Conservation (phyloP, 371 early-diverging fungal genomes). For the Lichtheimia corymbifera region DNA sequence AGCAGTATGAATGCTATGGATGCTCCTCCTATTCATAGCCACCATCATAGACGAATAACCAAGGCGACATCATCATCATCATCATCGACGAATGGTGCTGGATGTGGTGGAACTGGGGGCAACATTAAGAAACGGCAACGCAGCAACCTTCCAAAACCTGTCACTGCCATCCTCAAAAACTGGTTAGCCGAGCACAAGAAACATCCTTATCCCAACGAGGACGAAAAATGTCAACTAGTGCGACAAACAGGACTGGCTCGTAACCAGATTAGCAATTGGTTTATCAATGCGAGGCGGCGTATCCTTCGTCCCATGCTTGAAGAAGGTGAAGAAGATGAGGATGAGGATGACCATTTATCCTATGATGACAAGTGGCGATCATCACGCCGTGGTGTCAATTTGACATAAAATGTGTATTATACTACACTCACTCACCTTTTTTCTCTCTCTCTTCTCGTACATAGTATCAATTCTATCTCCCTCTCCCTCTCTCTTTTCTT, state of each 20-base stretch:
- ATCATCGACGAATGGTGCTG: neutral
- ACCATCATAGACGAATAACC: neutral
- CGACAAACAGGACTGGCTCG: conserved; percentile 65
- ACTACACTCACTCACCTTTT: too few species aligned
- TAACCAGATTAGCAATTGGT: conserved; percentile 36
- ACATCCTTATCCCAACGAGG: conserved; percentile 84
- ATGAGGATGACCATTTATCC: neutral
- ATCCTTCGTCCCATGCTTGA: conserved; percentile 50
- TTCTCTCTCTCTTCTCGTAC: too few species aligned
- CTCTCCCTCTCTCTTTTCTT: neutral
- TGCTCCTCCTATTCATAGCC: neutral
- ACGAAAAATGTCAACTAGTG: conserved; percentile 68
- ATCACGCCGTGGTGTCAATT: neutral
- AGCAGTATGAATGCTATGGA: neutral
- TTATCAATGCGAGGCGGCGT: conserved; percentile 81
- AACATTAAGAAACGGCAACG: conserved; percentile 47
- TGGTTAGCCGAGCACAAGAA: conserved; percentile 77
- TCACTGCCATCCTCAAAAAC: conserved; percentile 64
- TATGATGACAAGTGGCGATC: neutral
- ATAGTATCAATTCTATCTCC: neutral
- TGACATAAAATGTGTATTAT: neutral
- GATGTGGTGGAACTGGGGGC: neutral
- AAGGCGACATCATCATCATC: conserved; percentile 1
- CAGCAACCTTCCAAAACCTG: conserved; percentile 63
- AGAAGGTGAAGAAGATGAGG: conserved; percentile 26